Conservation (phyloP, 2,329 filamentous ascomycete species). For the Teratosphaeria viscida region DNA sequence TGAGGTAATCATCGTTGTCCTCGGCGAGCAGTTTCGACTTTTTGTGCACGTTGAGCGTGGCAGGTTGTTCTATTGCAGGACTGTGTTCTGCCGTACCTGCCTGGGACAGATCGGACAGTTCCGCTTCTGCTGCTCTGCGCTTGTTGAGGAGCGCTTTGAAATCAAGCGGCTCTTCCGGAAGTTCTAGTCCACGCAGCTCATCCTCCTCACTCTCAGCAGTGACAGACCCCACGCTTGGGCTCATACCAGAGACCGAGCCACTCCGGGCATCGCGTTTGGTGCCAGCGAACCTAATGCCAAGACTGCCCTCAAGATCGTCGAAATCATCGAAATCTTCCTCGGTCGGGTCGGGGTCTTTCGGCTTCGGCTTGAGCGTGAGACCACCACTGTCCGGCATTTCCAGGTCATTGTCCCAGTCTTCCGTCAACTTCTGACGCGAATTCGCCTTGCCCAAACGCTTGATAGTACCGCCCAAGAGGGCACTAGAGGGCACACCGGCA, state of each 20-base stretch:
- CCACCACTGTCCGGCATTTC: slow-evolving; percentile 31
- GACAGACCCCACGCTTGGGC: slow-evolving; percentile 84
- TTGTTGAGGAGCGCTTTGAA: slow-evolving; percentile 68
- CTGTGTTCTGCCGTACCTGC: slow-evolving; percentile 6
- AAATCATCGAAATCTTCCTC: slow-evolving; percentile 54
- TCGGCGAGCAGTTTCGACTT: slow-evolving; percentile 24
- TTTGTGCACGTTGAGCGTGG: slow-evolving; percentile 27
- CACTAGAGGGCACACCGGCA: slow-evolving; percentile 74
- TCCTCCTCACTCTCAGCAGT: slow-evolving; percentile 95
- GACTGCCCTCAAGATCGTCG: slow-evolving; percentile 86
- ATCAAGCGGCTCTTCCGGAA: slow-evolving; percentile 75
- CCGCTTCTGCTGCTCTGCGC: slow-evolving; percentile 45
- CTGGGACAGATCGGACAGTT: slow-evolving; percentile 24
- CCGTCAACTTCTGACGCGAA: slow-evolving; percentile 34
- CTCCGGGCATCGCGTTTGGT: slow-evolving; percentile 75
- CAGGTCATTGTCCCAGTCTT: slow-evolving; percentile 43
- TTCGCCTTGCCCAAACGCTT: slow-evolving; percentile 63
- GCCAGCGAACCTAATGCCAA: slow-evolving; percentile 82
- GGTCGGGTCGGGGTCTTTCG: slow-evolving; percentile 19
- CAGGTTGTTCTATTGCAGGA: slow-evolving; percentile 27
- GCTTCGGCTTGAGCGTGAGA: slow-evolving; percentile 33
- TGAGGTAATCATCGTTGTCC: slow-evolving; percentile 64
- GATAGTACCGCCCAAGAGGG: slow-evolving; percentile 83
- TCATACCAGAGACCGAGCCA: slow-evolving; percentile 80
- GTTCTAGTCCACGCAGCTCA: slow-evolving; percentile 74